Percentiles rank a stretch among this genome's conserved stretches.
phyloP scores from a whole-genome alignment of 1,139 yeast species.

The Taphrina flavorubra region DNA sequence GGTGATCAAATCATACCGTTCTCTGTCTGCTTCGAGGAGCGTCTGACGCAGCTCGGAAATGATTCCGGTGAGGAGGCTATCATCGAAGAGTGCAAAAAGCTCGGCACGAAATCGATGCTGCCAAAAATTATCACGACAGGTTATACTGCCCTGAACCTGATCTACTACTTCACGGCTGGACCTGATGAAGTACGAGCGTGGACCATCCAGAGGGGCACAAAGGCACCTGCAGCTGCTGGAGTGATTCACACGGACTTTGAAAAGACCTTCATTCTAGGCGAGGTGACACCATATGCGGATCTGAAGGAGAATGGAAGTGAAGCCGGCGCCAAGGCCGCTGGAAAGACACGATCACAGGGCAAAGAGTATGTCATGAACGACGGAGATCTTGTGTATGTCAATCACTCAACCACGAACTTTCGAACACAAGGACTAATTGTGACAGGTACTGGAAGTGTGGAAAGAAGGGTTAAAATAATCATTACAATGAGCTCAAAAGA shows the following conservation, averaged over 20 bases:
- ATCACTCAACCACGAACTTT: neutral
- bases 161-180: constrained; percentile 92
- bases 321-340: constrained; percentile 84
- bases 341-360: constrained; percentile 93
- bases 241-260: constrained; percentile 77
- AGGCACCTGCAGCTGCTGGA: constrained; percentile 93
- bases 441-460: constrained; percentile 26
- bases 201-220: constrained; percentile 78
- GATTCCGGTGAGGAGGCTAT: constrained; percentile 75
- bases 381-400: constrained; percentile 82
- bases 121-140: constrained; percentile 81
- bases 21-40: constrained; percentile 91
- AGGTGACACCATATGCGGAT: constrained; percentile 85
- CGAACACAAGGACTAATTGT: neutral
- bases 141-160: constrained; percentile 70
- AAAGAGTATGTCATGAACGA: constrained; percentile 93
- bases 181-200: constrained; percentile 89
- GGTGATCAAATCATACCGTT: constrained; percentile 95
- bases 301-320: constrained; percentile 81
- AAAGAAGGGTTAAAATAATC: constrained; percentile 17
- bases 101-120: constrained; percentile 83
- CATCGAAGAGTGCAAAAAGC: constrained; percentile 81
- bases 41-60: constrained; percentile 82
- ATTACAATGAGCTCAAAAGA: neutral
- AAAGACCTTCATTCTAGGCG: constrained; percentile 57